Evolutionary conservation across 441 rosid species (phyloP).

Genomic region (Mallotus japonicus): DNA sequence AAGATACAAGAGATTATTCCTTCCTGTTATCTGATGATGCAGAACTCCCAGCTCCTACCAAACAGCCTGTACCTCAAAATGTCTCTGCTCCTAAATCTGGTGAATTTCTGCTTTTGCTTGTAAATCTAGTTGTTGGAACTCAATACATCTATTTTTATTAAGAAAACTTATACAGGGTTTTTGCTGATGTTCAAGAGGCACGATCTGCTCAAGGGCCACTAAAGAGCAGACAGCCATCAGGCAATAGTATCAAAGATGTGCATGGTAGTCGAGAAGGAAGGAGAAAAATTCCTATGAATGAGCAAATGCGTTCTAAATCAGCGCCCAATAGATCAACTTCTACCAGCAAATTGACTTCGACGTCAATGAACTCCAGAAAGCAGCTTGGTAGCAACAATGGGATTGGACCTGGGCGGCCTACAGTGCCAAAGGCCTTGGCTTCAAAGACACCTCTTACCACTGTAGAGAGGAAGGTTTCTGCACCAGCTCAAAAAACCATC

Average conservation of each 20-base stretch:
- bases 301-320: constrained; percentile 45
- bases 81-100: constrained; percentile 51
- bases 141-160: constrained; percentile 49
- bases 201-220: constrained; percentile 46
- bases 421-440: constrained; percentile 39
- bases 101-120: constrained; percentile 34
- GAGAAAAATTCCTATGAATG: constrained; percentile 41
- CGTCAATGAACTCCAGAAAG: constrained; percentile 43
- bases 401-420: constrained; percentile 63
- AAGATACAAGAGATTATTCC: constrained; percentile 82
- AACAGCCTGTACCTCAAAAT: constrained; percentile 43
- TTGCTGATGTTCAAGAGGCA: constrained; percentile 79
- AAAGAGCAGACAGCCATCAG: constrained; percentile 50
- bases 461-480: constrained; percentile 39
- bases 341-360: constrained; percentile 20
- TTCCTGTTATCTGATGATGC: constrained; percentile 78
- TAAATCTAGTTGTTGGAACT: constrained; percentile 28
- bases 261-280: constrained; percentile 38
- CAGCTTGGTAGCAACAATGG: constrained; percentile 56
- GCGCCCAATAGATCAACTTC: constrained; percentile 42
- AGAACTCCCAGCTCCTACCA: constrained; percentile 54
- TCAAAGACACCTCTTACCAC: constrained; percentile 32
- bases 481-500: constrained; percentile 37
- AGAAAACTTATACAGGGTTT: constrained; percentile 66
- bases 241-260: constrained; percentile 42